Evolutionary conservation across 164 flowering plant species (phyloP).

Genomic region (Macadamia tetraphylla): DNA sequence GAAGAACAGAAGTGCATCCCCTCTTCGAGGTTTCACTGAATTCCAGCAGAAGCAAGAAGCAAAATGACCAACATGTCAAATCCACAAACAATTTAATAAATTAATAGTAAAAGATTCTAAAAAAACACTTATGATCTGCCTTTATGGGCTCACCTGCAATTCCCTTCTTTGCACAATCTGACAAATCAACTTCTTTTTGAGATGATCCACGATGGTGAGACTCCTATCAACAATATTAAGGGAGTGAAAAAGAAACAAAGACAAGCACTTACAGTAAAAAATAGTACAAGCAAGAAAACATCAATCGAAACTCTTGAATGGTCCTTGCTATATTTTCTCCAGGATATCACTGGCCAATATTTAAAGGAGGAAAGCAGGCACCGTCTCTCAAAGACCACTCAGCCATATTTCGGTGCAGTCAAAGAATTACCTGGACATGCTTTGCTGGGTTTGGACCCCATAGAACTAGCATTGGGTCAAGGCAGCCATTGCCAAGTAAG

Average conservation of each 20-base stretch:
- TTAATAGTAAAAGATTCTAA: not conserved
- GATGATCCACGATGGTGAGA: conserved; percentile 42
- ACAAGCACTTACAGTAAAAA: not conserved
- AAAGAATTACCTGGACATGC: too few species aligned
- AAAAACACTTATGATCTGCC: not conserved
- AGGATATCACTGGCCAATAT: not conserved
- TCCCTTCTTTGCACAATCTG: conserved; percentile 87
- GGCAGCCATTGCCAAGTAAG: too few species aligned
- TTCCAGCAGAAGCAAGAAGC: conserved; percentile 3
- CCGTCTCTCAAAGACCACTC: too few species aligned
- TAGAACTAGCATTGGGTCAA: too few species aligned
- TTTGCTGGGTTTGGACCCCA: too few species aligned
- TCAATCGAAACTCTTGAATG: not conserved
- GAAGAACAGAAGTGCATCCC: conserved; percentile 95
- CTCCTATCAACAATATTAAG: conserved; percentile 31
- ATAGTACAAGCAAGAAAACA: not conserved
- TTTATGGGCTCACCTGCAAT: conserved; percentile 50
- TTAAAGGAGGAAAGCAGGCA: not conserved
- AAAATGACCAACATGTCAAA: conserved; percentile 7
- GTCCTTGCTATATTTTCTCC: not conserved
- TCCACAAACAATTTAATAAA: not conserved
- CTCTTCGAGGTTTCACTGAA: conserved; percentile 79
- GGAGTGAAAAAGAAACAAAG: not conserved
- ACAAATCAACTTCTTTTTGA: conserved; percentile 39
- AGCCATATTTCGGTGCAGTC: too few species aligned